phyloP scores from a whole-genome alignment of 2,329 filamentous ascomycete species.

The Ophiostoma montium region DNA sequence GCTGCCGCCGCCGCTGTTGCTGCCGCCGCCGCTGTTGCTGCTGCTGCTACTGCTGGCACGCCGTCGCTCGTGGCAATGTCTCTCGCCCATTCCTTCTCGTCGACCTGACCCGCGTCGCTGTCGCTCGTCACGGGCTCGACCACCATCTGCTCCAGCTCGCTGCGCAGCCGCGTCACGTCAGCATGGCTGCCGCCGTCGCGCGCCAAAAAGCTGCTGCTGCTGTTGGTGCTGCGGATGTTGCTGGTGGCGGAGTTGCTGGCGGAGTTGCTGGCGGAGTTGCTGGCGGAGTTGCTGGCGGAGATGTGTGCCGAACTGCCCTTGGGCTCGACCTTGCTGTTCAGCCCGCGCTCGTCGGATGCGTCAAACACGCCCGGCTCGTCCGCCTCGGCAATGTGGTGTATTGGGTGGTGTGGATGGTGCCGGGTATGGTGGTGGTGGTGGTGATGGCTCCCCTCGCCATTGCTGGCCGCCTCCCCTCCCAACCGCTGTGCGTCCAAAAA shows the following conservation, averaged over 20 bases:
- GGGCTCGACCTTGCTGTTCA: slow-evolving; percentile 21
- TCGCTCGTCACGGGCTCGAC: slow-evolving; percentile 29
- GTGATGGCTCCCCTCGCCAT: slow-evolving; percentile 2
- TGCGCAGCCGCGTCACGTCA: neutral
- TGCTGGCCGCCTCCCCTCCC: slow-evolving; percentile 14
- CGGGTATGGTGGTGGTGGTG: neutral
- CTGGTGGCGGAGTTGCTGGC: too few relatives aligned
- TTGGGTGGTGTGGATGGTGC: neutral
- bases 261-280: too few relatives aligned
- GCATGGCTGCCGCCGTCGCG: neutral
- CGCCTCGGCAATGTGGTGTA: neutral
- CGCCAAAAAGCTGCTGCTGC: slow-evolving; percentile 1
- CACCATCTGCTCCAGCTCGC: slow-evolving; percentile 9
- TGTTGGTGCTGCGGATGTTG: neutral
- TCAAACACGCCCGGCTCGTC: slow-evolving; percentile 12
- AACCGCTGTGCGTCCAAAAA: slow-evolving; percentile 44
- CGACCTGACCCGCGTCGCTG: slow-evolving; percentile 35
- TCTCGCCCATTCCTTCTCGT: slow-evolving; percentile 41
- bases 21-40: neutral
- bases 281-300: too few relatives aligned
- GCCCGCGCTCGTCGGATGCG: slow-evolving; percentile 16
- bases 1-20: neutral
- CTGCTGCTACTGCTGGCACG: neutral
- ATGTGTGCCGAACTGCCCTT: slow-evolving; percentile 17
- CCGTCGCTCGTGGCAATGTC: slow-evolving; percentile 26